phyloP scores from a whole-genome alignment of 164 flowering plant species.

The Liriodendron chinense region DNA sequence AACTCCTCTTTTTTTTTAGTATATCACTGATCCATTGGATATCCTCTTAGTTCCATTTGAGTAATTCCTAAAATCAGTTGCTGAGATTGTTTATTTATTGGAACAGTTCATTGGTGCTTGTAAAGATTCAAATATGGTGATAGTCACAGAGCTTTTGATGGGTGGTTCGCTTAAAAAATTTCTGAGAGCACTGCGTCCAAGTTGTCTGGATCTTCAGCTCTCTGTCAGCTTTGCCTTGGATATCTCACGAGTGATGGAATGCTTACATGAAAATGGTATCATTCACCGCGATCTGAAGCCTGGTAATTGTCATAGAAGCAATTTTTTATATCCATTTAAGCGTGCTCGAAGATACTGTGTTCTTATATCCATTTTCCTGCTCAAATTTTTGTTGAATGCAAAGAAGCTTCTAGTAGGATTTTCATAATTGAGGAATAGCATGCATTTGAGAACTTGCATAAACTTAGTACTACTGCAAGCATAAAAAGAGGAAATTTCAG shows the following conservation, averaged over 20 bases:
- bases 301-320: slow-evolving; percentile 7
- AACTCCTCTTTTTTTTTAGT: background rate
- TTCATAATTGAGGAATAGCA: no score
- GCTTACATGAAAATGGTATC: slow-evolving; percentile 33
- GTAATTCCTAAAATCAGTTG: background rate
- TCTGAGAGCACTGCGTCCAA: slow-evolving; percentile 19
- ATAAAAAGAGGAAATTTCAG: no score
- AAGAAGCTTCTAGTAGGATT: no score
- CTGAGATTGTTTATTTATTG: slow-evolving; percentile 14
- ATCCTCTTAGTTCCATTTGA: background rate
- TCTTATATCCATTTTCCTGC: no score
- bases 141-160: slow-evolving; percentile 27
- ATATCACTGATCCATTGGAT: background rate
- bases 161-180: slow-evolving; percentile 25
- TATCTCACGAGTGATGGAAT: slow-evolving; percentile 30
- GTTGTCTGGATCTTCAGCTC: slow-evolving; percentile 18
- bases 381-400: no score
- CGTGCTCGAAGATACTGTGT: no score
- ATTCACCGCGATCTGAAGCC: slow-evolving; percentile 37
- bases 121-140: slow-evolving; percentile 17
- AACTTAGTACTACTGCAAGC: no score
- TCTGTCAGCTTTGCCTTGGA: slow-evolving; percentile 28
- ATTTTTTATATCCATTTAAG: no score
- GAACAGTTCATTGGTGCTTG: slow-evolving; percentile 37
- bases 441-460: no score